Evolutionary conservation across 2,329 filamentous ascomycete genomes (phyloP), one percentile per base, ranked within the genome.

Genomic region (Zopfia rhizophila): DNA sequence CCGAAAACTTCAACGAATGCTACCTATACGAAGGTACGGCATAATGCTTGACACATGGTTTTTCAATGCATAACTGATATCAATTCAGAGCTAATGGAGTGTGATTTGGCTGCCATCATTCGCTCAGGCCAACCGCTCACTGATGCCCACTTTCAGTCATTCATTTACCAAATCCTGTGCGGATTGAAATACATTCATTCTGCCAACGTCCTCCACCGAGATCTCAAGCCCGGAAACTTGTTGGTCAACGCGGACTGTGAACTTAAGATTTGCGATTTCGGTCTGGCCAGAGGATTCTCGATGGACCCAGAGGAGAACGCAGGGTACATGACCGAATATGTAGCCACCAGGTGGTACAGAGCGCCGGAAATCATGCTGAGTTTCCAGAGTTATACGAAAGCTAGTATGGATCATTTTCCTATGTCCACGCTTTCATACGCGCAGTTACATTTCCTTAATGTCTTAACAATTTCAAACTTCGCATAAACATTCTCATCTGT

Each of bases 301-400:
- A 87, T 96, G 66, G 93, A 97, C 60, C 94, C 94, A 1, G 91
- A 99, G 73, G 93, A 99, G 77, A 97, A 97, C 71, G 94, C 94
- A 13, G 94, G 94, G 16, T 99, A 97, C 76, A 97, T 99, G 94
- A 99, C 94, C 8, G 94, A 99, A 76, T 99, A 99, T 68, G 94
- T 99, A 44, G 94, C 94, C 38, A 99, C 94, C 39, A 84, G 94
- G 78, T 99, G 94, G 94, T 99, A 99, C 75, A 88, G 94, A 76
- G 94, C 94, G 3, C 94, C 94, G 4, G 94, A 99, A 75, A 99
- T 99, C 63, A 99, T 99, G 94, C 79, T 99, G 74, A 97, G 91
- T 79, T 99, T 99, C 84, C 93, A 97, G 76, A 97, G 91, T 79
- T 99, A 99, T 76, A 99, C 94, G 66, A 99, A 99, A 91, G 94